A percentile compares a stretch with the other conserved stretches of the same genome.
These are phyloP conservation scores for Oldenlandia corymbosa DNA, from an alignment of 257 asterid genomes.

Conservation along the genomic window DNA sequence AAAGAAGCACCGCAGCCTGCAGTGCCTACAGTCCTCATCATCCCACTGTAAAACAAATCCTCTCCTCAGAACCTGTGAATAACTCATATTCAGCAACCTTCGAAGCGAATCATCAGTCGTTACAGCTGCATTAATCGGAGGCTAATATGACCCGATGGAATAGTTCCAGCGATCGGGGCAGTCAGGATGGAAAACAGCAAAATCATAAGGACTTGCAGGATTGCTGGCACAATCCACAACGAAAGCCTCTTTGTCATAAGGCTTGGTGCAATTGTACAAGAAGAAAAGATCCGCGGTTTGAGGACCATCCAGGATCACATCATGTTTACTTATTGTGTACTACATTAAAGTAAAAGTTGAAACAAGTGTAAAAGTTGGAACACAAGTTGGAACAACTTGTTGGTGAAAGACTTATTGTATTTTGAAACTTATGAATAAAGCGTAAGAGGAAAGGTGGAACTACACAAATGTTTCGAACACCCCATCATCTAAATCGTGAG, in stretches of 20 bases:
- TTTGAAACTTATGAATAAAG: no score
- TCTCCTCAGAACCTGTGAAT: conserved; percentile 24
- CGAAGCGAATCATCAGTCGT: conserved; percentile 15
- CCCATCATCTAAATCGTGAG: no score
- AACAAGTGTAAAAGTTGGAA: no score
- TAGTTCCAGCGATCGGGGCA: conserved; percentile 34
- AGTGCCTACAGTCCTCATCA: conserved; percentile 23
- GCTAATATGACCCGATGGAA: conserved; percentile 27
- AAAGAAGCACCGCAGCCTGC: conserved; percentile 16
- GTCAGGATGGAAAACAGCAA: conserved; percentile 40
- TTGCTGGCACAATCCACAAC: conserved; percentile 37
- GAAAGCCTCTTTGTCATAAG: conserved; percentile 32
- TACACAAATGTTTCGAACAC: no score
- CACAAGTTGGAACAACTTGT: no score
- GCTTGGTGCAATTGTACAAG: conserved; percentile 41
- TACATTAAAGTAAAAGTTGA: no score
- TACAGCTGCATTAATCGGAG: conserved; percentile 32
- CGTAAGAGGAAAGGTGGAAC: no score
- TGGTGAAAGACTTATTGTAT: no score
- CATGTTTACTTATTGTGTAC: no score
- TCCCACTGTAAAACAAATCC: conserved; percentile 46
- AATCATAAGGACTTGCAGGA: conserved; percentile 28
- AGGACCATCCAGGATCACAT: no score
- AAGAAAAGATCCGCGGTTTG: conserved; percentile 45
- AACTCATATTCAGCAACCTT: conserved; percentile 29